A percentile compares a stretch with the other conserved stretches of the same genome.
Evolutionary conservation across 148 eudicot species (phyloP).

Genomic region (Hydrangea macrophylla): DNA sequence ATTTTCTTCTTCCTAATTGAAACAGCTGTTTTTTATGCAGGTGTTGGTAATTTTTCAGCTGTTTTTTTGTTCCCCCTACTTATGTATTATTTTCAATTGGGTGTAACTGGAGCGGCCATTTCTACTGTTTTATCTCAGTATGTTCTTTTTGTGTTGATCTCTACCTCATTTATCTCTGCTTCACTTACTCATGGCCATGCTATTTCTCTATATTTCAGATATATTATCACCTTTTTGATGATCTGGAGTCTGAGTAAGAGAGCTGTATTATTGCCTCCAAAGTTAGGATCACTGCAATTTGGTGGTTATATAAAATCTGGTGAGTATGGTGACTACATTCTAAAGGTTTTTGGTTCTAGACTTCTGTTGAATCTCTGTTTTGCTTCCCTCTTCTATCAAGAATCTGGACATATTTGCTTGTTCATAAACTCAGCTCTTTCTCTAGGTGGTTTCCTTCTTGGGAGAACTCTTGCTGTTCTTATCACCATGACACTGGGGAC

Average conservation of each 20-base stretch:
- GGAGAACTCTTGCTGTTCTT: constrained; percentile 71
- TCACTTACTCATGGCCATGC: constrained; percentile 8
- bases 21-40: constrained; percentile 37
- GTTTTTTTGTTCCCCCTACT: constrained; percentile 72
- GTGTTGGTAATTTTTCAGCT: constrained; percentile 75
- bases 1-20: constrained; percentile 3
- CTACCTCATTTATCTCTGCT: not conserved
- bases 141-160: constrained; percentile 26
- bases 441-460: constrained; percentile 69
- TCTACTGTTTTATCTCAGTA: constrained; percentile 90
- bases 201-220: constrained; percentile 37
- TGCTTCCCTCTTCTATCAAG: not conserved
- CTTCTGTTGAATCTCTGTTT: not conserved
- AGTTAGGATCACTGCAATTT: constrained; percentile 63
- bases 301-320: constrained; percentile 86
- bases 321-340: constrained; percentile 38
- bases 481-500: constrained; percentile 62
- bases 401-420: not conserved
- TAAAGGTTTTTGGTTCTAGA: not conserved
- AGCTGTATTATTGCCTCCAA: constrained; percentile 75
- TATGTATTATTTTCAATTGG: constrained; percentile 63
- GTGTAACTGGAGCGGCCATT: constrained; percentile 88
- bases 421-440: constrained; percentile 4
- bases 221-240: constrained; percentile 69
- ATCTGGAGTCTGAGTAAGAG: constrained; percentile 64